Percentiles rank a stretch among this genome's conserved stretches.
These are phyloP conservation scores for Blastobotrys illinoisensis DNA, from an alignment of 1,139 yeast genomes.

Conservation along the genomic window DNA sequence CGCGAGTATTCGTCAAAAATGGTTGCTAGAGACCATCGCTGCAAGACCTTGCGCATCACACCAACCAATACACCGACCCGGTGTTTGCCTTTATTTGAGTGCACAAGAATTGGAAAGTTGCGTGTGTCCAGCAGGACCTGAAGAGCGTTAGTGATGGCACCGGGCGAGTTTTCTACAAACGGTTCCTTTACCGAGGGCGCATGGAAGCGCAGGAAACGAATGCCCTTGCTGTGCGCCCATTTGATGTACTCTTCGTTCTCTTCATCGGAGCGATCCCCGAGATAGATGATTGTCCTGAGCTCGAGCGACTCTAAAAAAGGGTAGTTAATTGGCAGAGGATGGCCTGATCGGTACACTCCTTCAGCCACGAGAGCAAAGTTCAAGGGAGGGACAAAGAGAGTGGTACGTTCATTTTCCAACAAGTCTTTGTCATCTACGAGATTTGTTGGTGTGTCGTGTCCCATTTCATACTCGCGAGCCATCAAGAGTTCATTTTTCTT, in stretches of 20 bases:
- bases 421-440: background rate
- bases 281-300: conserved; percentile 63
- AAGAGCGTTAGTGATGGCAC: conserved; percentile 56
- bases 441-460: too few relatives aligned
- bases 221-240: conserved; percentile 55
- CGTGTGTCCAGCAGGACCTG: conserved; percentile 58
- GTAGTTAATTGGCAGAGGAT: conserved; percentile 82
- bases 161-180: conserved; percentile 52
- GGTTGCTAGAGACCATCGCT: conserved; percentile 92
- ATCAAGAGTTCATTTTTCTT: too few relatives aligned
- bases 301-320: conserved; percentile 67
- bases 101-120: conserved; percentile 82
- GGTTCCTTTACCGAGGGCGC: conserved; percentile 76
- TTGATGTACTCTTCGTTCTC: conserved; percentile 56
- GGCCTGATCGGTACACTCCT: conserved; percentile 84
- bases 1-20: conserved; percentile 90
- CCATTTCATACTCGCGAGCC: too few relatives aligned
- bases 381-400: conserved; percentile 69
- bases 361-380: conserved; percentile 87
- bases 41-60: conserved; percentile 72
- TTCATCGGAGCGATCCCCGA: conserved; percentile 62
- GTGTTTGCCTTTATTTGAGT: conserved; percentile 94
- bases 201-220: conserved; percentile 54
- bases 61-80: conserved; percentile 91
- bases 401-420: conserved; percentile 1